phyloP scores from a whole-genome alignment of 352 stramenopile species.

The Pythium aquatile region DNA sequence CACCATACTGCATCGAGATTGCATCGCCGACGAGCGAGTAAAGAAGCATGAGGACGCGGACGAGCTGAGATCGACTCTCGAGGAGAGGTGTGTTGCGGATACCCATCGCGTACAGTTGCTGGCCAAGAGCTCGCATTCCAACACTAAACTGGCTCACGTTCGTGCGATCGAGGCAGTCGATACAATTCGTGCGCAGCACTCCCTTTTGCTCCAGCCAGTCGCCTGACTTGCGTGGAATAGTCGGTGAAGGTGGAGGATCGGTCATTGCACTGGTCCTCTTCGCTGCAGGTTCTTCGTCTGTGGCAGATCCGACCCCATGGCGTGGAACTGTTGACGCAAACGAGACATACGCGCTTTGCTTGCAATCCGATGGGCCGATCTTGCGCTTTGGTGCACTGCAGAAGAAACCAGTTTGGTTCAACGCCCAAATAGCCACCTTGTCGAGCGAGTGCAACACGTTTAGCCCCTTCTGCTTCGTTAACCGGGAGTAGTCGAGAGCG shows the following conservation, averaged over 20 bases:
- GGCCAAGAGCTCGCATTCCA: slow-evolving; percentile 89
- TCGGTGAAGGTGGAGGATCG: slow-evolving; percentile 43
- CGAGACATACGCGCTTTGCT: slow-evolving; percentile 49
- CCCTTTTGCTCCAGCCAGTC: slow-evolving; percentile 95
- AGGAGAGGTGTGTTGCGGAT: slow-evolving; percentile 88
- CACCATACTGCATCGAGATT: slow-evolving; percentile 99
- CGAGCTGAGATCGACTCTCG: slow-evolving; percentile 90
- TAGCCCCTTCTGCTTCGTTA: slow-evolving; percentile 93
- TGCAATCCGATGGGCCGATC: slow-evolving; percentile 60
- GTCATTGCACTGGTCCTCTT: slow-evolving; percentile 4
- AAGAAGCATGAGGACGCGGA: slow-evolving; percentile 96
- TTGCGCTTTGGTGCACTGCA: slow-evolving; percentile 89
- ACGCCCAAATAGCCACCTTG: slow-evolving; percentile 94
- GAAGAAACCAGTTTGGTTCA: slow-evolving; percentile 98
- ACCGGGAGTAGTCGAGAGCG: slow-evolving; percentile 94
- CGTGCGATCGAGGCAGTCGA: slow-evolving; percentile 92
- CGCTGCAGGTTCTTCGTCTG: background rate
- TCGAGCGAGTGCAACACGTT: slow-evolving; percentile 94
- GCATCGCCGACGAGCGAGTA: slow-evolving; percentile 98
- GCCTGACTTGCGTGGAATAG: slow-evolving; percentile 77
- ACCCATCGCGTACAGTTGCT: slow-evolving; percentile 97
- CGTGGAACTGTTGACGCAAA: slow-evolving; percentile 23
- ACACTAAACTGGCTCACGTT: slow-evolving; percentile 89
- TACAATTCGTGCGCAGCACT: slow-evolving; percentile 99
- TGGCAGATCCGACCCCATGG: background rate